Conservation (phyloP, 768 basidiomycete genomes). For the Suillus placidus region DNA sequence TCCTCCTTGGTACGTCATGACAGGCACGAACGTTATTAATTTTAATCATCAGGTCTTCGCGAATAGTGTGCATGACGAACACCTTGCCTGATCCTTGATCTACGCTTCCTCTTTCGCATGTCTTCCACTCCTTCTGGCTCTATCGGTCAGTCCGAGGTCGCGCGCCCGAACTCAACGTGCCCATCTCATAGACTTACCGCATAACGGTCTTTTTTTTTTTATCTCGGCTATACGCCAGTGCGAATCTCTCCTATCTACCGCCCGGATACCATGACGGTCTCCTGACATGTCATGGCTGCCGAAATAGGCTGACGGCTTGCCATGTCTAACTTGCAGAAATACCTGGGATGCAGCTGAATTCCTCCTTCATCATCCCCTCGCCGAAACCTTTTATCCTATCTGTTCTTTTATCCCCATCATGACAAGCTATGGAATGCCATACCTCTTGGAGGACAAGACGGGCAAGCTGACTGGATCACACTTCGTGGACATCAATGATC, state of each 20-base stretch:
- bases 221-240: slow-evolving; percentile 26
- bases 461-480: slow-evolving; percentile 56
- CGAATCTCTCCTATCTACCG: slow-evolving; percentile 20
- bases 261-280: slow-evolving; percentile 22
- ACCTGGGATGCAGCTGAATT: slow-evolving; percentile 15
- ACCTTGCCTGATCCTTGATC: slow-evolving; percentile 17
- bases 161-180: slow-evolving; percentile 21
- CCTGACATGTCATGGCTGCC: slow-evolving; percentile 23
- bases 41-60: slow-evolving; percentile 15
- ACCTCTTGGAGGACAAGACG: slow-evolving; percentile 65
- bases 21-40: slow-evolving; percentile 18
- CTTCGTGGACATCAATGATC: slow-evolving; percentile 66
- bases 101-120: slow-evolving; percentile 22
- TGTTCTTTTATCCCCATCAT: slow-evolving; percentile 25
- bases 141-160: slow-evolving; percentile 13
- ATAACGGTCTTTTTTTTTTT: slow-evolving; percentile 9
- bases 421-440: slow-evolving; percentile 58
- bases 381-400: not conserved
- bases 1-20: slow-evolving; percentile 32
- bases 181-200: slow-evolving; percentile 15
- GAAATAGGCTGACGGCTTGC: slow-evolving; percentile 23
- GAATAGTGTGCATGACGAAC: slow-evolving; percentile 16
- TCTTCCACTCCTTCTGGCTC: slow-evolving; percentile 13
- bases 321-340: slow-evolving; percentile 25
- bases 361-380: slow-evolving; percentile 9